Evolutionary conservation across 768 basidiomycete species (phyloP).

Genomic region (Podaxis carcinomalis): DNA sequence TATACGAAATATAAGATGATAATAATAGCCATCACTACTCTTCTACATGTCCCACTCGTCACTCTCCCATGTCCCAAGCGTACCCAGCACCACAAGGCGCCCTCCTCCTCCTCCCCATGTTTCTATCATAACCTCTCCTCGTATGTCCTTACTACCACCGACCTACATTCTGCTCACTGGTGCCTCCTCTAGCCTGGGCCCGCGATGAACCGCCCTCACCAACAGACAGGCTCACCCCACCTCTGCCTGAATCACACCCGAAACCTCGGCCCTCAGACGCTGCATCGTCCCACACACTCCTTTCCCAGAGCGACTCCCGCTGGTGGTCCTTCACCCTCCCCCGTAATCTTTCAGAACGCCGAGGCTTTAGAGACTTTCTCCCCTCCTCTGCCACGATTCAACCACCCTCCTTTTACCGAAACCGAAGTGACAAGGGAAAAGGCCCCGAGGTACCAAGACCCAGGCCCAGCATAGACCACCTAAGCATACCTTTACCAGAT

Average conservation of each 20-base stretch:
- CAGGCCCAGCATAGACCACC: conserved; percentile 13
- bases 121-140: conserved; percentile 65
- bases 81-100: conserved; percentile 27
- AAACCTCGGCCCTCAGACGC: conserved; percentile 45
- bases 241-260: conserved; percentile 21
- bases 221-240: conserved; percentile 26
- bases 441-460: conserved; percentile 13
- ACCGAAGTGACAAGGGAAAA: conserved; percentile 30
- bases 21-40: background rate
- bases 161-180: background rate
- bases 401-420: conserved; percentile 27
- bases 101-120: conserved; percentile 46
- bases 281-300: conserved; percentile 48
- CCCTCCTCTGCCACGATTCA: conserved; percentile 33
- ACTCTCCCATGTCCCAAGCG: conserved; percentile 31
- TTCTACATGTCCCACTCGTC: conserved; percentile 13
- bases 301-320: conserved; percentile 40
- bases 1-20: background rate
- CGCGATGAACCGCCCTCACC: conserved; percentile 80
- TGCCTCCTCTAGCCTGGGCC: conserved; percentile 63
- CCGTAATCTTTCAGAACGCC: conserved; percentile 26
- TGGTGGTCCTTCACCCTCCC: conserved; percentile 78
- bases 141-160: conserved; percentile 35
- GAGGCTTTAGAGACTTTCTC: conserved; percentile 46
- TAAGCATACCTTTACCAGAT: conserved; percentile 30